Evolutionary conservation across 1,284 basidiomycete species (phyloP), one percentile per base, ranked within the genome.

Genomic region (Wallemia hederae): DNA sequence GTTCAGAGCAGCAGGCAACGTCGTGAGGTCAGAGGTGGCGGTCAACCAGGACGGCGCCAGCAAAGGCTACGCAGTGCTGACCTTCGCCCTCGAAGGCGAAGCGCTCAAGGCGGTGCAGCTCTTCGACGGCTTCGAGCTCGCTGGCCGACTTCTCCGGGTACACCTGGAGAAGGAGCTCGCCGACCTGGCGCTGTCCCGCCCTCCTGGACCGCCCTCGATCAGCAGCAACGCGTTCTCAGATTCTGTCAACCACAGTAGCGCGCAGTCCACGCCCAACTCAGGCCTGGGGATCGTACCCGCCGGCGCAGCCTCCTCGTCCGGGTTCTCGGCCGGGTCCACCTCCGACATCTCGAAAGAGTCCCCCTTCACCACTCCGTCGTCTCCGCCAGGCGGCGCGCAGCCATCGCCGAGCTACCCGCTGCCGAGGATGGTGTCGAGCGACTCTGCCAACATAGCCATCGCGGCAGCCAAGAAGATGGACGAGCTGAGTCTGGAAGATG

Each of bases 21-120:
- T 96, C 66, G 80, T 94, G 63, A 80, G 91, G 39, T 89, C 92
- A 61, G 91, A 98, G 69, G 84, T 96, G 66, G 89, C 90, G 67
- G 84, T 90, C 66, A 83, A 81, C 62, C 80, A 81, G 22, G 90
- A 97, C 71, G 92, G 92, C 19, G 78, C 84, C 39, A 86, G 84
- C 28, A 75, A 85, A 60, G 89, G 89, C 0, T 90, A 87, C 66
- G 89, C 88, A 0, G 89, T 84, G 0, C 88, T 92, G 1, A 75
- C 84, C 5, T 90, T 87, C 68, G 81, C 83, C 0, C 82, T 77
- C 15, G 84, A 90, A 64, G 74, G 77, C 29, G 91, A 97, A 66
- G 89, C 92, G 0, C 81, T 85, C 62, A 75, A 82, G 25, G 92
- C 89, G 0, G 81, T 92, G 25, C 74, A 76, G 61, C 5, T 49